Base-by-base conservation (phyloP, 768 basidiomycete genomes). In the Zangia roseola region DNA sequence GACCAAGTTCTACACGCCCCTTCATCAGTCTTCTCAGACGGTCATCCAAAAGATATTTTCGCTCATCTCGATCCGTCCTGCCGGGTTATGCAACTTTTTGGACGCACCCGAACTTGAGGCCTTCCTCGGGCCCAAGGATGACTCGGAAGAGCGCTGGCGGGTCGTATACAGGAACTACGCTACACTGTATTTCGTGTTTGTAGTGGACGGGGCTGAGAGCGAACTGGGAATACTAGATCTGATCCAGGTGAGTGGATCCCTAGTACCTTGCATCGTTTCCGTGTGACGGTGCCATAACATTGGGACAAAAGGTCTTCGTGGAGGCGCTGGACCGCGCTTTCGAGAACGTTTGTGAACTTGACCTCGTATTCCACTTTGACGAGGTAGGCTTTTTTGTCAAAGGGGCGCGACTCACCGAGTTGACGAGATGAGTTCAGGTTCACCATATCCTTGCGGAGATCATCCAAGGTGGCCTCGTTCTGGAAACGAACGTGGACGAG, bases 341-440 rank as follows among this genome's bases (percentile, higher is more conserved):
- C 64, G 93, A 97, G 74, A 98, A 97, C 61, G 97, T 99, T 0
- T 98, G 97, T 70, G 97, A 99, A 68, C 75, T 99, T 38, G 97
- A 99, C 68, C 78, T 99, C 12, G 94, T 99, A 43, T 99, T 98
- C 68, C 94, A 97, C 67, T 99, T 97, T 61, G 97, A 98, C 67
- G 94, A 98, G 78, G 94, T 91, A 57, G 26, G 78, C 56, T 26
- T 42, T 10, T 12, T 45, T 24, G 35, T 17, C 14, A 20, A 16
- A 26, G 40, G 25, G 36, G 17, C 21, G 16, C 10, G 41, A 40
- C 23, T 9, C 10, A 38, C 31, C 50, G 42, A 39, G 23, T 60
- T 34, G 16, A 47, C 38, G n/a, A 35, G 21, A 46, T 7, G 37
- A 8, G 16, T 34, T 43, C 28, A 59, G 93, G 94, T 89, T 4